These are phyloP conservation scores for Candida frijolesensis DNA, from an alignment of 1,139 yeast species.

Conservation along the genomic window DNA sequence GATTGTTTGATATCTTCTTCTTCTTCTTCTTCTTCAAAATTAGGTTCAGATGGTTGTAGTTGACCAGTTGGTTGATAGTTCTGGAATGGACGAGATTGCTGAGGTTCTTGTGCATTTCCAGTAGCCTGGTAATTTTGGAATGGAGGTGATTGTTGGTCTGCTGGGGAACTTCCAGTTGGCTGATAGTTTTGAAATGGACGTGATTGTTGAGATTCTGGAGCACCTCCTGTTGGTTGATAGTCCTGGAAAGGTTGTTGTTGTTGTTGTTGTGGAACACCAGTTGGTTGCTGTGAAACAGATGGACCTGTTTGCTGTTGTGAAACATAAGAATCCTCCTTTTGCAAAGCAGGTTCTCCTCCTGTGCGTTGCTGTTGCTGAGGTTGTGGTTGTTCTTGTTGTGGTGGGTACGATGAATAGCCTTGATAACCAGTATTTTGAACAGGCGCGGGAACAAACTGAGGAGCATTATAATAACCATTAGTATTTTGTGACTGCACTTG, in stretches of 20 bases:
- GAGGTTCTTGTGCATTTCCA: neutral
- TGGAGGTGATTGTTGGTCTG: constrained; percentile 3
- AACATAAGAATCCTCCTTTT: constrained; percentile 2
- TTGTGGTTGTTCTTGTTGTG: constrained; percentile 8
- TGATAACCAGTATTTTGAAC: constrained; percentile 5
- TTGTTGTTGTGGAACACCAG: constrained; percentile 4
- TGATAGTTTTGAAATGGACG: constrained; percentile 6
- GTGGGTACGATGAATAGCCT: constrained; percentile 14
- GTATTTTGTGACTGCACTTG: constrained; percentile 2
- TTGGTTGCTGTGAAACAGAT: constrained; percentile 5
- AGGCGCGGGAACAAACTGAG: constrained; percentile 1
- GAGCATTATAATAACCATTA: constrained; percentile 3
- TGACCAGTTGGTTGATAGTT: constrained; percentile 3
- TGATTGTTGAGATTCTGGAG: neutral
- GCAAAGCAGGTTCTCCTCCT: neutral
- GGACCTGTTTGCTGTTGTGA: constrained; percentile 7
- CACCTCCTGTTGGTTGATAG: constrained; percentile 1
- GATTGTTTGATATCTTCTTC: constrained; percentile 3
- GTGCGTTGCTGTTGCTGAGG: constrained; percentile 8
- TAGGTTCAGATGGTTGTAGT: constrained; percentile 14
- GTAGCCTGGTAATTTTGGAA: constrained; percentile 7
- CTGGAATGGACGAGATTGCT: constrained; percentile 2
- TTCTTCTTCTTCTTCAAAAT: constrained; percentile 10
- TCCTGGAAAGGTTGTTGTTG: constrained; percentile 1
- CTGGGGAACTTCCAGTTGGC: neutral